Base-by-base conservation (phyloP, 129 eudicot genomes). In the Pittosporum tobira region DNA sequence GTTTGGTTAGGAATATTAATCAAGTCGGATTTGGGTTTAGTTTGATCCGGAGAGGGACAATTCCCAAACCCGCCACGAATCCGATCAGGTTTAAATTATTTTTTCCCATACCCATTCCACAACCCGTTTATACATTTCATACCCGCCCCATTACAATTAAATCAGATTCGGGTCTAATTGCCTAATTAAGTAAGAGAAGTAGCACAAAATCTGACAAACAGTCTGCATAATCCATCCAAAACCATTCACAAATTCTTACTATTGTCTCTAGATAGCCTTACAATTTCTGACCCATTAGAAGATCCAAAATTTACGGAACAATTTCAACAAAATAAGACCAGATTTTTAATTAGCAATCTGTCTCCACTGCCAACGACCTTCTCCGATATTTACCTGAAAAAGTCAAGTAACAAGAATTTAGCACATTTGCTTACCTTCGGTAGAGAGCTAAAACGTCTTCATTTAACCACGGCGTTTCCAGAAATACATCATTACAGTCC, bases 401-500 rank as follows among this genome's bases (percentile, higher is more conserved):
- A 1, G 4, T 57, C 16, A n/a, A 51, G 26, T 46, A 29, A 24
- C 31, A 20, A 43, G 16, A 51, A 45, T 19, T 45, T 34, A n/a
- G 43, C 56, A 19, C 30, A 8, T 34, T n/a, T 27, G 71, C 75
- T 43, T 44, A 88, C 96, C 96, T 81, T 74, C 48, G 72, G 67
- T 40, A 71, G 6, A 84, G 55, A 24, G 77, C 68, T 51, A 66
- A 37, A 0, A 88, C 75, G 45, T 88, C 91, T 69, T 79, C 81
- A 60, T 61, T 75, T 46, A 84, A 47, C 71, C 72, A 51, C 0
- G 79, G 51, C 31, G 79, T 78, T 59, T 88, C 94, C 54, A 88
- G 43, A 67, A 88, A 88, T 40, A 62, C 6, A 46, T 88, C 96
- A 21, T 81, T 94, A 51, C 94, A 88, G 18, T 81, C 60, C 31